Conservation (phyloP, 345 rosid species). For the Hypericum perforatum region DNA sequence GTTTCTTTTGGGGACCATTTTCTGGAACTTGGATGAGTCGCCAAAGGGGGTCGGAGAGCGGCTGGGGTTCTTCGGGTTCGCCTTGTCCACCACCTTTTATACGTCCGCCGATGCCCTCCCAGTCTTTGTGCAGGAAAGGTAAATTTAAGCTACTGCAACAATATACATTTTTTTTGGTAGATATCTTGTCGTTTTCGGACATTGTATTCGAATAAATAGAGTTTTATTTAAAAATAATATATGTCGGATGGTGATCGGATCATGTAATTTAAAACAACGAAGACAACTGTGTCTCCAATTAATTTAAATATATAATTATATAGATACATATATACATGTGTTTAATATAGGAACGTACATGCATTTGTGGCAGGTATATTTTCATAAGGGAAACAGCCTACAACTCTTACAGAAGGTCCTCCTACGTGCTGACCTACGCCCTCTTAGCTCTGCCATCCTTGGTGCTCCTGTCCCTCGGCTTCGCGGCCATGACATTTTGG, state of each 20-base stretch:
- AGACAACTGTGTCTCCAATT: no score
- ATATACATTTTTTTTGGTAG: no score
- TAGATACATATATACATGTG: no score
- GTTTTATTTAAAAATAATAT: no score
- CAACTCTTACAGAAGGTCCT: conserved; percentile 77
- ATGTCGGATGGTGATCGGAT: no score
- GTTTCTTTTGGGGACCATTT: conserved; percentile 77
- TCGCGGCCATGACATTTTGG: conserved; percentile 64
- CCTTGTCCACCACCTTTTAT: conserved; percentile 95
- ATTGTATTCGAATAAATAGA: no score
- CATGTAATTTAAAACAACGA: no score
- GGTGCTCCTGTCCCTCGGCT: conserved; percentile 54
- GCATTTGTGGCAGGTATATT: no score
- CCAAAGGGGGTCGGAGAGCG: conserved; percentile 87
- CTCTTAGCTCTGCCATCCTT: conserved; percentile 47
- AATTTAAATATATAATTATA: no score
- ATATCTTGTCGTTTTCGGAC: no score
- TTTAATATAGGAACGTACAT: no score
- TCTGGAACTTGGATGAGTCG: conserved; percentile 74
- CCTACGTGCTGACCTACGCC: conserved; percentile 79
- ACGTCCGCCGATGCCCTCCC: conserved; percentile 94
- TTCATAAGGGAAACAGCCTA: conserved; percentile 95
- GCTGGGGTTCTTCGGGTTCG: conserved; percentile 89
- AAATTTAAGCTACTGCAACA: no score
- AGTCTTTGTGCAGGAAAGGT: conserved; percentile 84